Evolutionary conservation across 2,329 filamentous ascomycete genomes (phyloP), one percentile per base, ranked within the genome.

Genomic region (Sarocladium brachiariae): DNA sequence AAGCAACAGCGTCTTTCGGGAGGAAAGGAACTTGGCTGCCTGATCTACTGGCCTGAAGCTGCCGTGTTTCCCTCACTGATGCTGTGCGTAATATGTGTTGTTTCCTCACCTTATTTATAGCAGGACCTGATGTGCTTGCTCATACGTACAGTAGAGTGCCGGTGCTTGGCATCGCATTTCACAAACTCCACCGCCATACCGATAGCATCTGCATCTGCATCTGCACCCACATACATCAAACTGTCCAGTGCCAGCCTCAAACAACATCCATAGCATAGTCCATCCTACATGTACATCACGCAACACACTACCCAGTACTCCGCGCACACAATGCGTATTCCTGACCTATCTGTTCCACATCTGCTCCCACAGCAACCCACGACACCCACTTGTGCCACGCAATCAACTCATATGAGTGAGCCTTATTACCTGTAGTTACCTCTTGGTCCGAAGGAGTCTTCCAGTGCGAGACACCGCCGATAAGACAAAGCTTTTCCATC

Each of bases 281-380:
- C n/a, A n/a, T n/a, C n/a, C n/a, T 30, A 30, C 35, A 39, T 18
- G 7, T 39, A 39, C 35, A 39, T 39, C n/a, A 21, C n/a, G 35
- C n/a, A 39, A 21, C 35, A 39, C 35, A 39, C 18, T 16, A 39
- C 16, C 9, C 16, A 19, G 11, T 16, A 39, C 18, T 19, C n/a
- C n/a, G n/a, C 35, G 16, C 16, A 21, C 18, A 39, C 16, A 16
- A n/a, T n/a, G n/a, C n/a, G n/a, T n/a, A n/a, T n/a, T n/a, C 33
- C 14, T 35, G 6, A 21, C 35, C 35, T 39, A 39, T 39, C 18
- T 16, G 39, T 45, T 19, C 39, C 39, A 45, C 39, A 45, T 45
- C 23, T n/a, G 23, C 39, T 45, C 39, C 39, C 39, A 45, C 39
- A 30, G 14, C 43, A 47, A 19, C n/a, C 27, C 24, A 47, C 16